Evolutionary conservation across 768 basidiomycete species (phyloP).

Genomic region (Psilocybe subaeruginosa): DNA sequence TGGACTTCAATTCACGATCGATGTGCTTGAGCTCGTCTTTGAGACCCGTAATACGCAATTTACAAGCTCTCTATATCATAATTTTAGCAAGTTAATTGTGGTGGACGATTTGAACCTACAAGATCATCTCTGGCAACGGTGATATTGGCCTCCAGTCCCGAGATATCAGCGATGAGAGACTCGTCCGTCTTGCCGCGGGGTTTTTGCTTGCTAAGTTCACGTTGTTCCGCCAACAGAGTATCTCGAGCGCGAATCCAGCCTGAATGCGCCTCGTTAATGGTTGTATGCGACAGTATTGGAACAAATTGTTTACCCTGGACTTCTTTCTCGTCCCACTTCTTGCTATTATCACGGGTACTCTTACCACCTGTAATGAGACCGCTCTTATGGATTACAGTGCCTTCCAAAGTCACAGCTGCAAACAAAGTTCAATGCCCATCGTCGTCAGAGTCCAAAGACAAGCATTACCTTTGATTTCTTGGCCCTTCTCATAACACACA

Average conservation of each 20-base stretch:
- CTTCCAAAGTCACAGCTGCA: conserved; percentile 92
- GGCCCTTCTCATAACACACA: conserved; percentile 92
- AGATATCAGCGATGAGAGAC: conserved; percentile 72
- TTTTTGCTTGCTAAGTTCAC: conserved; percentile 83
- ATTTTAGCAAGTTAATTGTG: conserved; percentile 3
- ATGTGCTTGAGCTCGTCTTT: conserved; percentile 86
- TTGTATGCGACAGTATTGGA: neutral
- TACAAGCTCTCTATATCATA: conserved; percentile 79
- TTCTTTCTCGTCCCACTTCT: conserved; percentile 96
- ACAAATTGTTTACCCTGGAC: conserved; percentile 66
- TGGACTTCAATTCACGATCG: conserved; percentile 67
- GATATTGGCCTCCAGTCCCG: conserved; percentile 77
- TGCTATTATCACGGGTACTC: conserved; percentile 71
- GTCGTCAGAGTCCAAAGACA: conserved; percentile 40
- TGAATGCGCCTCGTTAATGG: conserved; percentile 15
- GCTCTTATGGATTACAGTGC: conserved; percentile 96
- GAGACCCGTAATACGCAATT: conserved; percentile 73
- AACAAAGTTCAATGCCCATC: conserved; percentile 32
- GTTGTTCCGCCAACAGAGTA: conserved; percentile 69
- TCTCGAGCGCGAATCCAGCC: conserved; percentile 65
- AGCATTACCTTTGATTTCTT: conserved; percentile 90
- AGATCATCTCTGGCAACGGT: conserved; percentile 82
- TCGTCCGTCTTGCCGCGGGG: conserved; percentile 88
- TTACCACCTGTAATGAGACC: conserved; percentile 96
- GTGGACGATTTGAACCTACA: conserved; percentile 42